Conservation (phyloP, 2,329 filamentous ascomycete genomes). For the Fusarium napiforme region DNA sequence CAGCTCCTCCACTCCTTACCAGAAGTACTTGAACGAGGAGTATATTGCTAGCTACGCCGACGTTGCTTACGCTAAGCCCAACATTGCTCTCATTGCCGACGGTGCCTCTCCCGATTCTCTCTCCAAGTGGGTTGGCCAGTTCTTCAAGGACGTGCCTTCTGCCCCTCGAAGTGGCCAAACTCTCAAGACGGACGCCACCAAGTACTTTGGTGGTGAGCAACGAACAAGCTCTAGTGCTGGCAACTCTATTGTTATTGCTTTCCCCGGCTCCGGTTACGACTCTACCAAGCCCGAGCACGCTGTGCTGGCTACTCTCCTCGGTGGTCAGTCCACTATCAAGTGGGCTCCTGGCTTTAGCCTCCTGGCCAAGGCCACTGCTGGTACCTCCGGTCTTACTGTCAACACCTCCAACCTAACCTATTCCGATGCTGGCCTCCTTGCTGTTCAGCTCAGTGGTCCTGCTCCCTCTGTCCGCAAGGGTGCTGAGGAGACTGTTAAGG, state of each 20-base stretch:
- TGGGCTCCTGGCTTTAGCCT: slow-evolving; percentile 95
- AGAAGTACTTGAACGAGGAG: slow-evolving; percentile 83
- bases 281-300: slow-evolving; percentile 90
- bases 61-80: slow-evolving; percentile 85
- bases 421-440: slow-evolving; percentile 92
- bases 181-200: slow-evolving; percentile 72
- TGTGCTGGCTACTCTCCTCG: slow-evolving; percentile 88
- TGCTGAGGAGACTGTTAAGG: slow-evolving; percentile 80
- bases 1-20: slow-evolving; percentile 74
- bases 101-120: slow-evolving; percentile 81
- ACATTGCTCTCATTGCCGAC: slow-evolving; percentile 91
- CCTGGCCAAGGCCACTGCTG: slow-evolving; percentile 80
- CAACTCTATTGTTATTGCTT: slow-evolving; percentile 89
- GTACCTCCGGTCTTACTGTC: slow-evolving; percentile 73
- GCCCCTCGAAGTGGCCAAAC: slow-evolving; percentile 61
- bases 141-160: slow-evolving; percentile 80
- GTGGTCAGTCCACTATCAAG: slow-evolving; percentile 91
- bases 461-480: slow-evolving; percentile 78
- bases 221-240: slow-evolving; percentile 80
- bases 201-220: slow-evolving; percentile 96
- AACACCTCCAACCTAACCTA: slow-evolving; percentile 84
- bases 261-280: slow-evolving; percentile 86
- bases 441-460: slow-evolving; percentile 81
- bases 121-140: slow-evolving; percentile 90
- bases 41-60: slow-evolving; percentile 80